Evolutionary conservation across 306 rosid species (phyloP), one percentile per base, ranked within the genome.

Genomic region (Phaseolus lunatus): DNA sequence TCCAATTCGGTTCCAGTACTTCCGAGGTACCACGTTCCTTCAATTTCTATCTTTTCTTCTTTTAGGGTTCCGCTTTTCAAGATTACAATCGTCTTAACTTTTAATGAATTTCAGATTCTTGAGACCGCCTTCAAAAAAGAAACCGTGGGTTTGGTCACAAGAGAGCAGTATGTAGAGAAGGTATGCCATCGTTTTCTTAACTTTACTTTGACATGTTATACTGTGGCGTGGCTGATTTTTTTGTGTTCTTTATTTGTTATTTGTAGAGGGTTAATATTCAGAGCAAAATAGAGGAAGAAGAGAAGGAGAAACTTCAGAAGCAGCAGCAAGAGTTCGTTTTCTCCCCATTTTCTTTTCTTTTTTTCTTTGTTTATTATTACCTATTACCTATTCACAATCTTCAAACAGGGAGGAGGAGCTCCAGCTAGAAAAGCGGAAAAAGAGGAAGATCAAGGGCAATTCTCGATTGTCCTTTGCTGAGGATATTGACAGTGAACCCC

Each of bases 81-180:
- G 5, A 3, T 27, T 7, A 11, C 15, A 43, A 43, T 14, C 12
- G 3, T 1, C 2, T 6, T 7, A 2, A 13, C 14, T 15, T 1
- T 58, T 27, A 3, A 4, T 24, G 1, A 9, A 0, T 45, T 75
- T 83, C 94, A 95, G 99, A 88, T 92, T 87, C 94, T 95, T 3
- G 99, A 95, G 89, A 91, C 96, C 10, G 99, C 99, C 5, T 95
- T 95, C 74, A 95, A 95, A 92, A 95, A 92, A 76, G 99, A 95
- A 84, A 92, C 97, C 11, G 97, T 95, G 35, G 99, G 99, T 72
- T 80, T 95, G 68, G 99, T 95, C 74, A 92, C 99, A 22, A 81
- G 99, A 70, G 99, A 92, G 78, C 85, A 95, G 73, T 95, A 95
- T 79, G 97, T 95, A 10, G 97, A 92, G 87, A 95, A 95, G 99